Conservation (phyloP, 345 rosid species). For the Lepidium sativum region DNA sequence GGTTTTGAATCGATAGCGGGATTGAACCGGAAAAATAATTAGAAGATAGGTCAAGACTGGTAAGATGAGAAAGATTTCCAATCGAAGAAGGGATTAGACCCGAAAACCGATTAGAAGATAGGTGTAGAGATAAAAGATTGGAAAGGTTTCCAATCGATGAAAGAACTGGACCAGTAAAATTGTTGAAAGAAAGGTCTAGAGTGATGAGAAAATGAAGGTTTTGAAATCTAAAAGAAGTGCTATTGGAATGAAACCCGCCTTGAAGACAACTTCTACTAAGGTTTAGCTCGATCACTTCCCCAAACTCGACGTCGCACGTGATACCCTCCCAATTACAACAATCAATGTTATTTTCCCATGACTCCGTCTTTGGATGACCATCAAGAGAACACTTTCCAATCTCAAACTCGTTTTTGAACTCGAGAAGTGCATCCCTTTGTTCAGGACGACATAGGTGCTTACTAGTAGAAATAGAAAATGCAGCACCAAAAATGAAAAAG, state of each 20-base stretch:
- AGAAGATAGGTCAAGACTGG: not conserved
- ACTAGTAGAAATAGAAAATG: not conserved
- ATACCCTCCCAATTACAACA: conserved; percentile 4
- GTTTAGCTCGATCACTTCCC: not conserved
- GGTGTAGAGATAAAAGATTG: not conserved
- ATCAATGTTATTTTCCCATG: not conserved
- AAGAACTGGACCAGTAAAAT: not conserved
- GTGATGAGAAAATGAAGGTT: not conserved
- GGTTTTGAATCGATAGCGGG: not conserved
- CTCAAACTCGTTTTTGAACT: conserved; percentile 1
- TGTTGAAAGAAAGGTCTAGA: not conserved
- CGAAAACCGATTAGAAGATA: not conserved
- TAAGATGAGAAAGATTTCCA: not conserved
- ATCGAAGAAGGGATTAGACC: not conserved
- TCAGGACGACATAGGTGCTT: not conserved
- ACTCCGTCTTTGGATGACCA: too few relatives aligned
- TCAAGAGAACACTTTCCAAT: not conserved
- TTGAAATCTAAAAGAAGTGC: not conserved
- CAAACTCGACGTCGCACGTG: not conserved
- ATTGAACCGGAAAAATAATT: not conserved
- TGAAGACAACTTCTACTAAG: not conserved
- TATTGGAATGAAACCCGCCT: not conserved
- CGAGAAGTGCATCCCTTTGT: not conserved
- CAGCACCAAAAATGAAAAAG: not conserved
- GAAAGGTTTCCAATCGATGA: not conserved